Percentiles rank a stretch among this genome's conserved stretches.
phyloP scores from a whole-genome alignment of 1,139 yeast species.

The Yamadazyma buinensis region DNA sequence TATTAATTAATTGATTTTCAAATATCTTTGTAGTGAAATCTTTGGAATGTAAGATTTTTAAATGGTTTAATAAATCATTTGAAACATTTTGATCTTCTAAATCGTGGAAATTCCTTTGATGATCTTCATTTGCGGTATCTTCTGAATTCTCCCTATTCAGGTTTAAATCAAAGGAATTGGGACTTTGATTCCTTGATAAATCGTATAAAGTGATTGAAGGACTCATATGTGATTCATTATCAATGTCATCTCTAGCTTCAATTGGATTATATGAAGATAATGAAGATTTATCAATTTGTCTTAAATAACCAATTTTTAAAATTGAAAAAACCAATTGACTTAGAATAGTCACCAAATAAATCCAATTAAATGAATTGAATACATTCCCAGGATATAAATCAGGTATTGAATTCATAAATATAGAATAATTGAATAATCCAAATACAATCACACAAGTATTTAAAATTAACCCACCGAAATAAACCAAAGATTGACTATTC shows the following conservation, averaged over 20 bases:
- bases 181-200: conserved; percentile 15
- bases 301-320: conserved; percentile 17
- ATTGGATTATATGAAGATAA: conserved; percentile 23
- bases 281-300: background rate
- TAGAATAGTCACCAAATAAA: conserved; percentile 50
- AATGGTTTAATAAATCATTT: conserved; percentile 12
- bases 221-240: too few species aligned
- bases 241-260: conserved; percentile 28
- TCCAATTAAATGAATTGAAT: conserved; percentile 62
- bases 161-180: conserved; percentile 13
- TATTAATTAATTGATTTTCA: conserved; percentile 5
- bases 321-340: conserved; percentile 54
- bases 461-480: conserved; percentile 51
- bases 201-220: conserved; percentile 42
- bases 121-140: background rate
- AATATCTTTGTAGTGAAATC: conserved; percentile 1
- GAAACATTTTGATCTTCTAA: conserved; percentile 3
- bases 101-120: background rate
- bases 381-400: conserved; percentile 72
- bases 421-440: conserved; percentile 55
- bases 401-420: conserved; percentile 61
- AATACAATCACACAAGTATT: conserved; percentile 45
- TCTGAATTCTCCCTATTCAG: background rate
- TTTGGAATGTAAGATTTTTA: conserved; percentile 4
- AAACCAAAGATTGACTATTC: conserved; percentile 44